These are phyloP conservation scores for Oidiodendron maius DNA, from an alignment of 495 filamentous ascomycete species.

Conservation along the genomic window DNA sequence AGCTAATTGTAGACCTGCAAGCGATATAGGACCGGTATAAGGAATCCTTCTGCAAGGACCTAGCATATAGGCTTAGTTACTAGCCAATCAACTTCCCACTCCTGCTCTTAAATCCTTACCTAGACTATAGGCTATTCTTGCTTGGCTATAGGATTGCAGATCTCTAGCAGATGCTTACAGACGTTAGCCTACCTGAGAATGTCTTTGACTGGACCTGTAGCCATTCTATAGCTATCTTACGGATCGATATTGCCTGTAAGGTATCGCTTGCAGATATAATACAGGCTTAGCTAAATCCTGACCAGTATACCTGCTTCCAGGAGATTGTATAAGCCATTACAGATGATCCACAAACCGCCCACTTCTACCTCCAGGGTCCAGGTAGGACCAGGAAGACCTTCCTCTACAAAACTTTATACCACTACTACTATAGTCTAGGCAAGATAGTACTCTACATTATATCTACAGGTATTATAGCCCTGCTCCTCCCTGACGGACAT, in stretches of 20 bases:
- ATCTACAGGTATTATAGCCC: slow-evolving; percentile 15
- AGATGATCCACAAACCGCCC: slow-evolving; percentile 3
- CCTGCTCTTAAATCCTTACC: neutral
- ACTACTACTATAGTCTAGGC: slow-evolving; percentile 12
- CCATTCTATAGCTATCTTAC: neutral
- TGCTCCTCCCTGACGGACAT: slow-evolving; percentile 11
- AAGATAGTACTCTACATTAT: slow-evolving; percentile 18
- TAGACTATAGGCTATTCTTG: slow-evolving; percentile 10
- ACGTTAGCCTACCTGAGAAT: neutral
- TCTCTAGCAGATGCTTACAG: neutral
- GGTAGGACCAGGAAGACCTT: slow-evolving; percentile 16
- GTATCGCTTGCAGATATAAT: neutral
- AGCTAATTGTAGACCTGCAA: slow-evolving; percentile 5
- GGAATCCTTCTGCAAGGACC: neutral
- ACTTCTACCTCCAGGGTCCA: slow-evolving; percentile 16
- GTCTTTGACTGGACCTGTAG: neutral
- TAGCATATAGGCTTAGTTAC: neutral
- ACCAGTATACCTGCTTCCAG: neutral
- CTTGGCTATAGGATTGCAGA: slow-evolving; percentile 3
- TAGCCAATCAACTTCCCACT: neutral
- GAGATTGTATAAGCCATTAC: neutral
- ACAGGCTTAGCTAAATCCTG: slow-evolving; percentile 2
- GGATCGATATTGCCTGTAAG: neutral
- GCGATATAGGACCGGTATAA: slow-evolving; percentile 2
- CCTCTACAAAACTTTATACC: slow-evolving; percentile 13